A percentile compares a stretch with the other conserved stretches of the same genome.
phyloP scores from a whole-genome alignment of 2,329 filamentous ascomycete species.

The Verticillium isaacii region DNA sequence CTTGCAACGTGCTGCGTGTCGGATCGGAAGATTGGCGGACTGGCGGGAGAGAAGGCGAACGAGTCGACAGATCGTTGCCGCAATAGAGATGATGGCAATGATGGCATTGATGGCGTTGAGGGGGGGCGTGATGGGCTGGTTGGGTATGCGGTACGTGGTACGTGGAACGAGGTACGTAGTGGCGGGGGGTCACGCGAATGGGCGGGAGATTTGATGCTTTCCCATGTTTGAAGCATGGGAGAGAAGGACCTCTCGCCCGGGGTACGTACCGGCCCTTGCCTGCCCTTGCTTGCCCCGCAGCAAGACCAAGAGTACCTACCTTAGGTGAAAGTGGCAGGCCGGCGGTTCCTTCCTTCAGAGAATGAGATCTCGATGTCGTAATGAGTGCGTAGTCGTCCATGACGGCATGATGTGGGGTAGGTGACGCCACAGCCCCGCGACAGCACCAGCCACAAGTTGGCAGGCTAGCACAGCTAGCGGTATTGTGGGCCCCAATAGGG shows the following conservation, averaged over 20 bases:
- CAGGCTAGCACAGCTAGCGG: neutral
- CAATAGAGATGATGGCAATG: neutral
- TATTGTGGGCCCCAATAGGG: neutral
- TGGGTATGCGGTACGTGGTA: neutral
- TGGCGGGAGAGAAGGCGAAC: too few relatives aligned
- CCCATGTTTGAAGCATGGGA: neutral
- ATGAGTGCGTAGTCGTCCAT: constrained; percentile 1
- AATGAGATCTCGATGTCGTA: constrained; percentile 1
- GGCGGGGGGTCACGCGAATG: neutral
- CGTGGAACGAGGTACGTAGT: neutral
- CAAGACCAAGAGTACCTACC: neutral
- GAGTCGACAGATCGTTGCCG: neutral
- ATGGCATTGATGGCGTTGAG: neutral
- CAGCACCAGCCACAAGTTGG: constrained; percentile 1
- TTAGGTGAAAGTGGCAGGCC: too few relatives aligned
- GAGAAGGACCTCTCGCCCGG: neutral
- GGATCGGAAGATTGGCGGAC: neutral
- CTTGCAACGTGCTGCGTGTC: neutral
- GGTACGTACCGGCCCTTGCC: neutral
- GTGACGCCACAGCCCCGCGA: constrained; percentile 9
- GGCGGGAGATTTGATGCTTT: neutral
- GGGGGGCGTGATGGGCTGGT: neutral
- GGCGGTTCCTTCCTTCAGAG: neutral
- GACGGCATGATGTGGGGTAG: constrained; percentile 13
- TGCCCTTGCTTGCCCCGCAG: neutral